These are phyloP conservation scores for Candida mesenterica DNA, from an alignment of 1,139 yeast species.

Conservation along the genomic window DNA sequence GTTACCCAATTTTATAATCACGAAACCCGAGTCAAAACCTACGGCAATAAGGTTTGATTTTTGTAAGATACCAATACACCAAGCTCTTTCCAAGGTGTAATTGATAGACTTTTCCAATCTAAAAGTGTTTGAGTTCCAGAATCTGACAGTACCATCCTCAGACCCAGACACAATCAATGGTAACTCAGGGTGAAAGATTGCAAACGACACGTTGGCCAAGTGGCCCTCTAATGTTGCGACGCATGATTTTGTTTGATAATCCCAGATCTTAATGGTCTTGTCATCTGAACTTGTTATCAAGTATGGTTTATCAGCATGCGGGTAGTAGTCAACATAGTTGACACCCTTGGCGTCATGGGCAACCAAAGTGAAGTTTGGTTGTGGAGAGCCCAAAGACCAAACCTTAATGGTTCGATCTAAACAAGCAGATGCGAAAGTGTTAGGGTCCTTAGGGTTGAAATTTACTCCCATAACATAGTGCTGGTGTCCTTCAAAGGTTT, in stretches of 20 bases:
- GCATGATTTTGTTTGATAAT: conserved; percentile 93
- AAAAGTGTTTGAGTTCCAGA: conserved; percentile 80
- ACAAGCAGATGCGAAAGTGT: conserved; percentile 96
- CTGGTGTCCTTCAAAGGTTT: conserved; percentile 91
- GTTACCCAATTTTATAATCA: conserved; percentile 82
- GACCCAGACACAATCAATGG: conserved; percentile 85
- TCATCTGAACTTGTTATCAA: conserved; percentile 92
- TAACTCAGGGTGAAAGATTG: conserved; percentile 93
- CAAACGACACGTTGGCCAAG: conserved; percentile 90
- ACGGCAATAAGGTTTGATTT: conserved; percentile 80
- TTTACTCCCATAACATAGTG: conserved; percentile 94
- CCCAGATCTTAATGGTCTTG: conserved; percentile 89
- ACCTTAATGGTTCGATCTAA: conserved; percentile 94
- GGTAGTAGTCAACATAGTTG: conserved; percentile 94
- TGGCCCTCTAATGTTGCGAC: conserved; percentile 96
- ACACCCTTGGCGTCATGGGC: conserved; percentile 95
- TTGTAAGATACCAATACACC: conserved; percentile 86
- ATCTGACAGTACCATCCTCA: conserved; percentile 75
- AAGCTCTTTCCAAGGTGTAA: conserved; percentile 90
- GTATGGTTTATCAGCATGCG: conserved; percentile 95
- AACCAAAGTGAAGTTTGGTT: conserved; percentile 85
- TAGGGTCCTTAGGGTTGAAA: conserved; percentile 96
- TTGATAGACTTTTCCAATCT: conserved; percentile 87
- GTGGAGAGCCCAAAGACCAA: conserved; percentile 90
- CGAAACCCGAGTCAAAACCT: conserved; percentile 94